A percentile compares a stretch with the other conserved stretches of the same genome.
These are phyloP conservation scores for Postia placenta DNA, from an alignment of 768 basidiomycete genomes.

Conservation along the genomic window DNA sequence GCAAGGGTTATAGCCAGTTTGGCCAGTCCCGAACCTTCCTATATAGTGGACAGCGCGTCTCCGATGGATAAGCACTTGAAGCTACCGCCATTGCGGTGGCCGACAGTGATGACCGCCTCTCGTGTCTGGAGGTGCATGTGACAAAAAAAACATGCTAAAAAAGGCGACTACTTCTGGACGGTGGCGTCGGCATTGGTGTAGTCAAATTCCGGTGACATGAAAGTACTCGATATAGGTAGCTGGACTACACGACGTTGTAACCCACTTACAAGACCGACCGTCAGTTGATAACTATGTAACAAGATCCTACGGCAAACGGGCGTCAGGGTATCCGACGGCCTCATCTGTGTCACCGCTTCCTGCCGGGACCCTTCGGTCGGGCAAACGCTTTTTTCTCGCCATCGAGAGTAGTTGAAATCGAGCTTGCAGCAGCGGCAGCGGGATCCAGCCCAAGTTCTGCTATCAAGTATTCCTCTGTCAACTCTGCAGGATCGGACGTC, in stretches of 20 bases:
- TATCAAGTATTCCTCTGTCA: slow-evolving; percentile 58
- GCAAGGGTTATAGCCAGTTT: background rate
- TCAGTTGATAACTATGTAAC: background rate
- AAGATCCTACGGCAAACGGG: too few relatives aligned
- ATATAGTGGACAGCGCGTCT: background rate
- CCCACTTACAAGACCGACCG: background rate
- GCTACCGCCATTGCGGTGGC: background rate
- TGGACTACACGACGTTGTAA: background rate
- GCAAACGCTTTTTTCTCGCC: slow-evolving; percentile 52
- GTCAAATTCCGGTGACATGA: background rate
- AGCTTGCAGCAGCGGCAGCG: slow-evolving; percentile 5
- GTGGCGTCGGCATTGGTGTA: background rate
- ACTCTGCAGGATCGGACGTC: slow-evolving; percentile 72
- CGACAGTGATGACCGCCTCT: background rate
- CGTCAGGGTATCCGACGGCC: background rate
- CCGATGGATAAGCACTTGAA: background rate
- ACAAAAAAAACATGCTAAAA: background rate
- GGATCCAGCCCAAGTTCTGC: slow-evolving; percentile 43
- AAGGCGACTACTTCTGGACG: background rate
- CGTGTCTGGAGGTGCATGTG: background rate
- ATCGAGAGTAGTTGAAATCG: slow-evolving; percentile 14
- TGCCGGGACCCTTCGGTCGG: slow-evolving; percentile 61
- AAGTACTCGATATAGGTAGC: background rate
- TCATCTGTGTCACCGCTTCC: slow-evolving; percentile 31
- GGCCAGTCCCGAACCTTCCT: background rate